Base-by-base conservation (phyloP, 176 grass and related monocot species). In the Neostapfia colusana region DNA sequence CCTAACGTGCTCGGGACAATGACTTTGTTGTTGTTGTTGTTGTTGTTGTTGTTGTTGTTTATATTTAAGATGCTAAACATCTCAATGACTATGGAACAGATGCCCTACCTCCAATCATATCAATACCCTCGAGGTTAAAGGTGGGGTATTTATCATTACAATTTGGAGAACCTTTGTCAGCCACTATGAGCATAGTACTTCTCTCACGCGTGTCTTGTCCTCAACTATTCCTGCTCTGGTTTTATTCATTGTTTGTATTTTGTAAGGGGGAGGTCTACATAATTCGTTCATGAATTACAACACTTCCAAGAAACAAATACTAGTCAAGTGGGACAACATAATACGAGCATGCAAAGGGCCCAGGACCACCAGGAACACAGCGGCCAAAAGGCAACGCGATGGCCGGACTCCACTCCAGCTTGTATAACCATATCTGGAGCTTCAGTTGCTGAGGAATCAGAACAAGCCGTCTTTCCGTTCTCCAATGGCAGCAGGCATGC, bases 371-470 rank as follows among this genome's bases (percentile, higher is more conserved):
- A 21, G 51, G 18, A 54, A 21, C 51, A 54, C 18, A 0, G 51
- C 51, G 20, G 20, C 20, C 20, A 21, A 54, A 54, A 21, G 51
- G 51, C 20, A 21, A 10, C 7, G 51, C 51, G 14, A 75, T 35
- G 23, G 44, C 57, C 26, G 12, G 25, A 73, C 21, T 42, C 31
- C 8, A 12, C 49, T 54, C 12, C 15, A 0, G 63, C 6, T 77
- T 60, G 75, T n/a, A 11, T 59, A 5, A 55, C 42, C 54, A 60
- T 25, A 70, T 70, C 54, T 41, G 71, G 34, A 10, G 54, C 36
- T 51, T 51, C n/a, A 67, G 62, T 35, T 78, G 75, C 63, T 55
- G 62, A 78, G 76, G 76, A 78, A 78, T 78, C 76, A 67, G 46
- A 67, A 55, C 49, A 67, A 34, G 10, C 17, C 57, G 10, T 5